These are phyloP conservation scores for Mayamaea pseudoterrestris DNA, from an alignment of 108 stramenopile genomes.

Conservation along the genomic window DNA sequence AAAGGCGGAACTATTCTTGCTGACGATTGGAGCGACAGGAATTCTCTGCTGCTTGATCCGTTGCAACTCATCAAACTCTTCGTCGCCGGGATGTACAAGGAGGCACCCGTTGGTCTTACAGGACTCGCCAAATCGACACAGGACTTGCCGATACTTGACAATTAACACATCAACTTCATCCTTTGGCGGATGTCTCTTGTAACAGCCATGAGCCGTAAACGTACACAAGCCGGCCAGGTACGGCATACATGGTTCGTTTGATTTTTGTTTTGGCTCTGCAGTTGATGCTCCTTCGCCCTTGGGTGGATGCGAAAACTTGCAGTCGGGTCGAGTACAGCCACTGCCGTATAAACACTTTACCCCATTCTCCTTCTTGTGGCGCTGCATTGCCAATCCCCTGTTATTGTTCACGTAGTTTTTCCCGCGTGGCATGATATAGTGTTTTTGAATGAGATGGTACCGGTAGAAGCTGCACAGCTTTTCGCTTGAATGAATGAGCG, in stretches of 20 bases:
- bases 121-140: slow-evolving; percentile 58
- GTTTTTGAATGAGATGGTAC: too few relatives aligned
- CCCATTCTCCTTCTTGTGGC: slow-evolving; percentile 10
- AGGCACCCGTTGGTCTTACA: slow-evolving; percentile 73
- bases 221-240: slow-evolving; percentile 69
- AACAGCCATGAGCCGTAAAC: slow-evolving; percentile 39
- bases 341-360: slow-evolving; percentile 42
- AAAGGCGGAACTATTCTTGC: too few relatives aligned
- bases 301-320: slow-evolving; percentile 59
- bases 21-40: too few relatives aligned
- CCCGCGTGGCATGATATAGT: slow-evolving; percentile 15
- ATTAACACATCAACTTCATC: slow-evolving; percentile 44
- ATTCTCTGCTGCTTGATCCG: too few relatives aligned
- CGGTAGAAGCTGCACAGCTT: too few relatives aligned
- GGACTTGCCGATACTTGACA: slow-evolving; percentile 48
- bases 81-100: slow-evolving; percentile 61
- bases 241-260: slow-evolving; percentile 59
- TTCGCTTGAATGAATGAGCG: too few relatives aligned
- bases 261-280: slow-evolving; percentile 12
- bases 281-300: slow-evolving; percentile 1
- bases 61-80: too few relatives aligned
- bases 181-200: slow-evolving; percentile 66
- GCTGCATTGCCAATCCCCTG: slow-evolving; percentile 14
- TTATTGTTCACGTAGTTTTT: slow-evolving; percentile 44
- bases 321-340: slow-evolving; percentile 59